A percentile compares a stretch with the other conserved stretches of the same genome.
Conservation (phyloP, 2,329 filamentous ascomycete species). For the Hymenoscyphus albidus region DNA sequence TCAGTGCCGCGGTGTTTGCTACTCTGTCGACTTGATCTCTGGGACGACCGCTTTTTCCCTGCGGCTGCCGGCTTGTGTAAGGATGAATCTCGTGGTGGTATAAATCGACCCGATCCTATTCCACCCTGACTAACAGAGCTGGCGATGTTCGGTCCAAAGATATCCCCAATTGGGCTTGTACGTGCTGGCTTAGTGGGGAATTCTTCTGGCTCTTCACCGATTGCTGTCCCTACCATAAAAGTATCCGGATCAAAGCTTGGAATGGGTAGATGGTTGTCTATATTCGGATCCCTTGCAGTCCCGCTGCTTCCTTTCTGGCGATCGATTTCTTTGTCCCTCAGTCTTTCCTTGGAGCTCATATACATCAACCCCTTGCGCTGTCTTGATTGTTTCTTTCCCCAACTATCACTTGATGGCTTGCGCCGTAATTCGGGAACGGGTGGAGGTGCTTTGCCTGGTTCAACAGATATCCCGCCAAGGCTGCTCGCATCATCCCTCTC, state of each 20-base stretch:
- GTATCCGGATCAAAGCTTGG: conserved; percentile 31
- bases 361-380: conserved; percentile 62
- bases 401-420: conserved; percentile 57
- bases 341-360: conserved; percentile 67
- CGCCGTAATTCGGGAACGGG: conserved; percentile 48
- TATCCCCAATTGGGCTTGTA: conserved; percentile 9
- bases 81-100: conserved; percentile 67
- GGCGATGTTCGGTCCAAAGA: conserved; percentile 12
- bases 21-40: conserved; percentile 46
- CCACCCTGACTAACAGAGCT: conserved; percentile 24
- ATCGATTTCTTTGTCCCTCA: conserved; percentile 60
- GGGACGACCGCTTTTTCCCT: conserved; percentile 50
- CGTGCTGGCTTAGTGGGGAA: conserved; percentile 27
- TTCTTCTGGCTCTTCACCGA: conserved; percentile 47
- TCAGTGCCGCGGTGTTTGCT: conserved; percentile 39
- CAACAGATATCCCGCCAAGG: conserved; percentile 62
- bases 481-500: conserved; percentile 54
- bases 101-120: conserved; percentile 42
- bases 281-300: conserved; percentile 38
- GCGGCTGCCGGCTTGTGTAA: conserved; percentile 53
- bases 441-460: conserved; percentile 47
- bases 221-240: conserved; percentile 35
- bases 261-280: conserved; percentile 25
- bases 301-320: conserved; percentile 51
- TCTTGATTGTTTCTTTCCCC: conserved; percentile 54